phyloP scores from a whole-genome alignment of 805 yeast species.

The Millerozyma miso region DNA sequence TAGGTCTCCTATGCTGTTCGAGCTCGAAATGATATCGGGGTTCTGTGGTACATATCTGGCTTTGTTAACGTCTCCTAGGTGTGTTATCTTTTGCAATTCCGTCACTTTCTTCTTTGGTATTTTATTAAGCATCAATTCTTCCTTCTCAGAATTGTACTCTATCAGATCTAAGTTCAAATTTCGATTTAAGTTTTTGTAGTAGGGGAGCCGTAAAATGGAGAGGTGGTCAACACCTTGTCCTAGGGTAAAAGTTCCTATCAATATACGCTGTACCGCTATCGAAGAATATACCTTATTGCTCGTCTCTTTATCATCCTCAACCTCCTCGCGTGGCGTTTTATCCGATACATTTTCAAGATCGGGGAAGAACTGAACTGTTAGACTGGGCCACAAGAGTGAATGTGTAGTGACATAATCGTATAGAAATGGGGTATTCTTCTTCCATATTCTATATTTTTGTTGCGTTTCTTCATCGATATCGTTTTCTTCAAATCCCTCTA shows the following conservation, averaged over 20 bases:
- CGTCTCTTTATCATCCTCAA: not conserved
- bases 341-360: slow-evolving; percentile 22
- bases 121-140: slow-evolving; percentile 35
- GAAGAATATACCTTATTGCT: not conserved
- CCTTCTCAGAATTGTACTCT: slow-evolving; percentile 34
- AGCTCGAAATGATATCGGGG: slow-evolving; percentile 74
- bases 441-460: slow-evolving; percentile 36
- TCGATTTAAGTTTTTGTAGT: slow-evolving; percentile 25
- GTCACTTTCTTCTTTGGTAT: slow-evolving; percentile 24
- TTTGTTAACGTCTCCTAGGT: slow-evolving; percentile 68
- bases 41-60: slow-evolving; percentile 79
- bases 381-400: slow-evolving; percentile 42
- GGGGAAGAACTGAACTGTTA: slow-evolving; percentile 41
- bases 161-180: slow-evolving; percentile 35
- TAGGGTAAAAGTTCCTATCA: slow-evolving; percentile 63
- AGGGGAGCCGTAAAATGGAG: slow-evolving; percentile 31
- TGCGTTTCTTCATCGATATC: slow-evolving; percentile 30
- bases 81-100: slow-evolving; percentile 56
- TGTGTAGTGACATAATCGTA: slow-evolving; percentile 39
- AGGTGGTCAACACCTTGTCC: slow-evolving; percentile 51
- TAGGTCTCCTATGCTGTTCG: slow-evolving; percentile 61
- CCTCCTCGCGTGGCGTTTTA: not conserved
- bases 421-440: slow-evolving; percentile 40
- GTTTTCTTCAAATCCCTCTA: slow-evolving; percentile 5
- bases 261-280: slow-evolving; percentile 33